Base-by-base conservation (phyloP, 805 yeast species). In the Saccharomycopsis fermentans region DNA sequence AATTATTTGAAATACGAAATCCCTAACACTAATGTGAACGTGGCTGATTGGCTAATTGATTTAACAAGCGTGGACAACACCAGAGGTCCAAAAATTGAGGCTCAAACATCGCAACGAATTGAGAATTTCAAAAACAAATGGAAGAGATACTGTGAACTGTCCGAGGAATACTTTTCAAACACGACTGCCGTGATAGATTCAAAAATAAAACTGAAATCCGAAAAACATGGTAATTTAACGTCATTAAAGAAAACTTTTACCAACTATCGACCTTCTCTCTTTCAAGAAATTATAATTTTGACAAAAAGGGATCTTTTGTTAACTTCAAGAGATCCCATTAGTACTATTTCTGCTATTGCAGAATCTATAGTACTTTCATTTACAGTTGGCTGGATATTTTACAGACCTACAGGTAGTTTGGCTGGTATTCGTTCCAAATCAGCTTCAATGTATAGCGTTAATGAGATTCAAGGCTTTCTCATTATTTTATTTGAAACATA, bases 301-400 rank as follows among this genome's bases (percentile, higher is more conserved):
- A 70, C 79, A 1, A 67, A 72, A 51, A 70, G 87, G 58, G 76
- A 79, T 19, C 62, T 77, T n/a, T 64, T 73, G 21, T 64, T 81
- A 6, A 78, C 81, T 27, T 57, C 67, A 3, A 71, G 86, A 61
- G 87, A 84, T 66, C 76, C 77, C 12, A 69, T 77, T 55, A 81
- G 84, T 0, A 66, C 76, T 11, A 52, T 72, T 4, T 79, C 73
- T 40, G 67, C 78, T 1, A 68, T 81, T 6, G 62, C 74, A 21
- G 77, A 74, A n/a, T 79, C 83, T 43, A 56, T 79, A 0, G 63
- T 83, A 5, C 70, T 87, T 62, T 86, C 90, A 0, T 66, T 81
- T 1, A 71, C 82, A n/a, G 71, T 79, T 48, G 96, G 96, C 0
- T 87, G 94, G 90, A 77, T 89, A 47, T 89, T 84, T 65, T 84